A percentile compares a stretch with the other conserved stretches of the same genome.
These are phyloP conservation scores for Clarireedia homoeocarpa DNA, from an alignment of 2,329 filamentous ascomycete species.

Conservation along the genomic window DNA sequence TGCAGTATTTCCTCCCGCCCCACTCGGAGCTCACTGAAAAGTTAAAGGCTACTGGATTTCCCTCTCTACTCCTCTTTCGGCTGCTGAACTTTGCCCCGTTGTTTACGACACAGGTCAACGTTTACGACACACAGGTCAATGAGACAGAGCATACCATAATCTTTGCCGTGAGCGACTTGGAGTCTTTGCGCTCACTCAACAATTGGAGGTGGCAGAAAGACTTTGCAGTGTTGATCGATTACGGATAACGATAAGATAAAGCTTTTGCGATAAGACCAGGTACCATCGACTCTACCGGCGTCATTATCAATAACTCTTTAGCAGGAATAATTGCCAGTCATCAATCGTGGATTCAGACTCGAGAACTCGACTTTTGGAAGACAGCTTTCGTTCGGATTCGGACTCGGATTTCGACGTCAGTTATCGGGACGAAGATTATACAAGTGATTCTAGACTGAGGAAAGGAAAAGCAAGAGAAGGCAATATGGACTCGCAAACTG, in stretches of 20 bases:
- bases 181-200: slow-evolving; percentile 30
- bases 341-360: slow-evolving; percentile 4
- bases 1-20: background rate
- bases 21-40: slow-evolving; percentile 1
- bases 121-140: background rate
- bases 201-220: slow-evolving; percentile 24
- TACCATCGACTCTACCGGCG: background rate
- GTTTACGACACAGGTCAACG: background rate
- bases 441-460: slow-evolving; percentile 6
- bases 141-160: slow-evolving; percentile 1
- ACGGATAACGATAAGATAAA: background rate
- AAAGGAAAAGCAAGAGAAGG: slow-evolving; percentile 5
- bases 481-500: slow-evolving; percentile 3
- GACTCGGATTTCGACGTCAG: slow-evolving; percentile 1
- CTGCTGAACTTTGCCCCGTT: background rate
- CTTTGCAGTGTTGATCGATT: slow-evolving; percentile 13
- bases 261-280: background rate
- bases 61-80: background rate
- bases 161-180: slow-evolving; percentile 29
- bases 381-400: slow-evolving; percentile 20
- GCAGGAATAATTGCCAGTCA: background rate
- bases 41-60: slow-evolving; percentile 2
- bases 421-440: slow-evolving; percentile 2
- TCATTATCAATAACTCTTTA: too few species aligned
- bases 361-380: slow-evolving; percentile 23